Conservation (phyloP, 2,329 filamentous ascomycete species). For the Cadophora malorum region DNA sequence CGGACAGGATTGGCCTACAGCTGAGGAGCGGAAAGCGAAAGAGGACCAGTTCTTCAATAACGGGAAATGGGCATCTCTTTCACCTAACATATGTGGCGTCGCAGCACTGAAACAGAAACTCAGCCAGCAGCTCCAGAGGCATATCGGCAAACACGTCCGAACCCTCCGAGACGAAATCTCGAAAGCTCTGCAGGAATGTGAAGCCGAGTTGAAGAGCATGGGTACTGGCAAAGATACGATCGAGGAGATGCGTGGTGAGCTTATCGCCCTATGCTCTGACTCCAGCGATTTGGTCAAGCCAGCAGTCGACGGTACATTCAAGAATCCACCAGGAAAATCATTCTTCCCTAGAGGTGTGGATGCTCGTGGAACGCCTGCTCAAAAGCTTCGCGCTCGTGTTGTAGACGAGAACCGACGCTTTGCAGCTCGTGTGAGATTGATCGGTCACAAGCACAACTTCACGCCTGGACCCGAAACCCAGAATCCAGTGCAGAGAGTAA, state of each 20-base stretch:
- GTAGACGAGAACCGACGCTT: constrained; percentile 29
- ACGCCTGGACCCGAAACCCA: constrained; percentile 9
- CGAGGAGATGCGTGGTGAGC: constrained; percentile 29
- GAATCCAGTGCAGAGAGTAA: background rate
- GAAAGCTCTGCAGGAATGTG: constrained; percentile 25
- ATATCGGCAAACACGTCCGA: constrained; percentile 29
- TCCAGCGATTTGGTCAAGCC: constrained; percentile 26
- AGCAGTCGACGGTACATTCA: constrained; percentile 29
- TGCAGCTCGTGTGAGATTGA: constrained; percentile 22
- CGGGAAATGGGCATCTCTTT: constrained; percentile 26
- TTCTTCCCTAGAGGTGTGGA: constrained; percentile 28
- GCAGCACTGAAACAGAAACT: constrained; percentile 27
- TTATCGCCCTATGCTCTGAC: constrained; percentile 21
- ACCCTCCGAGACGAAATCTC: constrained; percentile 21
- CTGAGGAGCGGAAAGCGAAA: constrained; percentile 21
- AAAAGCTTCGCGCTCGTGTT: constrained; percentile 28
- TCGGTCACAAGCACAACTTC: constrained; percentile 29
- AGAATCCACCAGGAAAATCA: constrained; percentile 24
- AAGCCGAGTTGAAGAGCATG: constrained; percentile 26
- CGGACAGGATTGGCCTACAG: constrained; percentile 23
- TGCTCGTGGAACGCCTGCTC: constrained; percentile 25
- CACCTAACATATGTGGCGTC: constrained; percentile 23
- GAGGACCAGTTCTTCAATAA: constrained; percentile 28
- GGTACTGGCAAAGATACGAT: constrained; percentile 26
- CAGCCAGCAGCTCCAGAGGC: constrained; percentile 27